These are phyloP conservation scores for Aspergillus pseudotamarii DNA, from an alignment of 2,329 filamentous ascomycete genomes.

Conservation along the genomic window DNA sequence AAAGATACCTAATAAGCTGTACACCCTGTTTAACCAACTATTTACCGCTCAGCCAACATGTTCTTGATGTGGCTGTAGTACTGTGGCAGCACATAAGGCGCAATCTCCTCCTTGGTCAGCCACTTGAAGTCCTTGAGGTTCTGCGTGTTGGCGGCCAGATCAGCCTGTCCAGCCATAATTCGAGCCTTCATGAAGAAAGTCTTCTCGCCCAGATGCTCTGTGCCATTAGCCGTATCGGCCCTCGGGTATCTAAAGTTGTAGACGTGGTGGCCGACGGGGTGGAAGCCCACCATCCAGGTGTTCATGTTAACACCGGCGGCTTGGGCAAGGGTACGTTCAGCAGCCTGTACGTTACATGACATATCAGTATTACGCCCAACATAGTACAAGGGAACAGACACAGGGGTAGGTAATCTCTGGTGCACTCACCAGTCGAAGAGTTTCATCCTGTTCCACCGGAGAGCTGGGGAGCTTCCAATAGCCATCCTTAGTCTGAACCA, in stretches of 20 bases:
- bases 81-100: constrained; percentile 63
- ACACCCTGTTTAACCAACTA: constrained; percentile 3
- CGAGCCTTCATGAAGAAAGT: constrained; percentile 94
- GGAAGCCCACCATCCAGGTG: constrained; percentile 93
- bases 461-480: constrained; percentile 83
- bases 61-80: constrained; percentile 79
- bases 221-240: constrained; percentile 43
- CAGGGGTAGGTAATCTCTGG: not conserved
- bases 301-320: constrained; percentile 94
- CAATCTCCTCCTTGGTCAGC: constrained; percentile 86
- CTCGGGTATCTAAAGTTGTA: constrained; percentile 55
- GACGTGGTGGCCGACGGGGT: constrained; percentile 80
- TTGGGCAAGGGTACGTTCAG: constrained; percentile 74
- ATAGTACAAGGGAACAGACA: not conserved
- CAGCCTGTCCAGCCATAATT: constrained; percentile 95
- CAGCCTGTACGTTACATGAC: constrained; percentile 63
- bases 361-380: constrained; percentile 5
- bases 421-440: constrained; percentile 74
- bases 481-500: constrained; percentile 72
- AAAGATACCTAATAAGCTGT: not conserved
- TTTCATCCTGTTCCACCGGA: constrained; percentile 69
- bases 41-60: constrained; percentile 78
- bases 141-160: constrained; percentile 71
- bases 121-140: constrained; percentile 85
- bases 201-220: constrained; percentile 68